These are phyloP conservation scores for Mollisiaceae sp. DNA, from an alignment of 2,329 filamentous ascomycete genomes.

Conservation along the genomic window DNA sequence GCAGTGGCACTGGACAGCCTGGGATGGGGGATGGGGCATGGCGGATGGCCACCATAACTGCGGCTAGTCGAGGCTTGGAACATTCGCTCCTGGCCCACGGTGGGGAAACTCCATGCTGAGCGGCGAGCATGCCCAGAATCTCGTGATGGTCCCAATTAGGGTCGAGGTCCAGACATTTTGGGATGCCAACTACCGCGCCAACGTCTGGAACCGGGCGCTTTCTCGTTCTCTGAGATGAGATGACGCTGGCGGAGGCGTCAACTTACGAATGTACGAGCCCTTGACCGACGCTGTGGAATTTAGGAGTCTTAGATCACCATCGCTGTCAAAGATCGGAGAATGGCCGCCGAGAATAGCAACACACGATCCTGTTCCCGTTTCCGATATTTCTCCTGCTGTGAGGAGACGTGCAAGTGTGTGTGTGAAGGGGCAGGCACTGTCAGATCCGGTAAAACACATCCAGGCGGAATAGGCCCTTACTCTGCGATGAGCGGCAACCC, in stretches of 20 bases:
- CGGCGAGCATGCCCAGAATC: neutral
- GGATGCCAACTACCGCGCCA: slow-evolving; percentile 4
- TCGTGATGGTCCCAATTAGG: slow-evolving; percentile 3
- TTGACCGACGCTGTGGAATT: slow-evolving; percentile 4
- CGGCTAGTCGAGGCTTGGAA: slow-evolving; percentile 24
- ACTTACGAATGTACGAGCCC: slow-evolving; percentile 6
- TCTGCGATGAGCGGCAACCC: slow-evolving; percentile 26
- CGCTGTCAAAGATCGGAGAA: neutral
- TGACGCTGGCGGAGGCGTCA: slow-evolving; percentile 2
- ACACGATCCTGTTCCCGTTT: slow-evolving; percentile 11
- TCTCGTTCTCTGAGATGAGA: neutral
- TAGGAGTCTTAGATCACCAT: slow-evolving; percentile 5
- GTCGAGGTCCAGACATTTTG: neutral
- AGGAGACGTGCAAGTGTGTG: neutral
- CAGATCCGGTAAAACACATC: slow-evolving; percentile 11
- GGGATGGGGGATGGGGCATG: too few relatives aligned
- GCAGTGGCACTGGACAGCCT: slow-evolving; percentile 4
- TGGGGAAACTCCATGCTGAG: slow-evolving; percentile 18
- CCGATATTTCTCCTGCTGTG: slow-evolving; percentile 10
- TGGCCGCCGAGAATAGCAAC: slow-evolving; percentile 13
- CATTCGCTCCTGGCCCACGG: slow-evolving; percentile 15
- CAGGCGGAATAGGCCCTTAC: slow-evolving; percentile 9
- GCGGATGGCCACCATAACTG: neutral
- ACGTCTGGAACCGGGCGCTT: neutral
- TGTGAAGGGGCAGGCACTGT: slow-evolving; percentile 11